A percentile compares a stretch with the other conserved stretches of the same genome.
These are phyloP conservation scores for Populus nigra DNA, from an alignment of 345 rosid genomes.

Conservation along the genomic window DNA sequence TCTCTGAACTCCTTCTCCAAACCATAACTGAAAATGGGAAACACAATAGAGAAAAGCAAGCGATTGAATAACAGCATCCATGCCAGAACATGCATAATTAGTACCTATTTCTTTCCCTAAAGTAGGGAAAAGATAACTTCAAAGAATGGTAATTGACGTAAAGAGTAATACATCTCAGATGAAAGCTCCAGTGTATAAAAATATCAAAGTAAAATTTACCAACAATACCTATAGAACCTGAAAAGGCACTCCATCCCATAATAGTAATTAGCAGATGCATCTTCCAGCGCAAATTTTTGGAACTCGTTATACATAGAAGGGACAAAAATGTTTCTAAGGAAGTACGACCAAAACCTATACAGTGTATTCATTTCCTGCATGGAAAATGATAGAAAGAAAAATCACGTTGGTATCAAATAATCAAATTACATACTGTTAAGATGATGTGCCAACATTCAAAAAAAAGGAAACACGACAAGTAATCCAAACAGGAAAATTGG, in stretches of 20 bases:
- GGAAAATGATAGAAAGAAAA: slow-evolving; percentile 1
- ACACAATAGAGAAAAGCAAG: background rate
- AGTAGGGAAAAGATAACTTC: background rate
- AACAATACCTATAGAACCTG: slow-evolving; percentile 85
- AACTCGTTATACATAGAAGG: slow-evolving; percentile 87
- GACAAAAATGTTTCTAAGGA: slow-evolving; percentile 74
- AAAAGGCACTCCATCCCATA: slow-evolving; percentile 95
- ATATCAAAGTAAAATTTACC: background rate
- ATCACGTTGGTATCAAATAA: background rate
- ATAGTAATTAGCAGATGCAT: slow-evolving; percentile 72
- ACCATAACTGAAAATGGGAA: slow-evolving; percentile 65
- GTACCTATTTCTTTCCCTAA: background rate
- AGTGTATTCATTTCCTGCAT: slow-evolving; percentile 96
- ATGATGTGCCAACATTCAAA: background rate
- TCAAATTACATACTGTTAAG: background rate
- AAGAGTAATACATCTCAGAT: background rate
- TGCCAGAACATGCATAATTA: background rate
- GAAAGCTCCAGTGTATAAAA: slow-evolving; percentile 4
- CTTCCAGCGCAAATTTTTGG: slow-evolving; percentile 76
- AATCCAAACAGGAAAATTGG: background rate
- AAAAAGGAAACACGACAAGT: background rate
- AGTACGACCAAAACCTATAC: slow-evolving; percentile 93
- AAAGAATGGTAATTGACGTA: background rate
- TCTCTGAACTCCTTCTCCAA: slow-evolving; percentile 76
- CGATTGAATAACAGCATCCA: background rate